A percentile compares a stretch with the other conserved stretches of the same genome.
Evolutionary conservation across 148 eudicot species (phyloP).

Genomic region (Cornus kousa): DNA sequence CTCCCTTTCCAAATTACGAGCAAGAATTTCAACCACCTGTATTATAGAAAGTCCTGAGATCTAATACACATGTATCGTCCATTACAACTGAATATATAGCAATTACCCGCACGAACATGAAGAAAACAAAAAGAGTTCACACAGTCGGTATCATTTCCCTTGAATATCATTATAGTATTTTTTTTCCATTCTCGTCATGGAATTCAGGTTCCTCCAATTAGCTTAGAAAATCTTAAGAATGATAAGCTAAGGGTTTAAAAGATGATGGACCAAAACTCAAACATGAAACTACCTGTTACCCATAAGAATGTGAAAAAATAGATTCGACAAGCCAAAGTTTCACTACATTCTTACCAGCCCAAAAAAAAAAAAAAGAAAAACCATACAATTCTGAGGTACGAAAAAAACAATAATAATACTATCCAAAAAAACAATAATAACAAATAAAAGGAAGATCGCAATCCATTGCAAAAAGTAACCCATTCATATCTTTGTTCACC

Average conservation of each 20-base stretch:
- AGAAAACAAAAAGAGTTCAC: neutral
- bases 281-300: too few species aligned
- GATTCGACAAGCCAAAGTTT: too few species aligned
- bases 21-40: slow-evolving; percentile 86
- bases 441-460: neutral
- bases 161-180: neutral
- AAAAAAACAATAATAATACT: too few species aligned
- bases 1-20: slow-evolving; percentile 71
- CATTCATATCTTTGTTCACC: neutral
- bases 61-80: neutral
- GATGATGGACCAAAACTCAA: too few species aligned
- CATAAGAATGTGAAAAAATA: too few species aligned
- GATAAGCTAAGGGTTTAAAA: neutral
- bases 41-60: slow-evolving; percentile 4
- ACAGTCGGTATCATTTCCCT: neutral
- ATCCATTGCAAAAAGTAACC: neutral
- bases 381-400: too few species aligned
- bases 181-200: too few species aligned
- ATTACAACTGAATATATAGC: neutral
- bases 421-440: too few species aligned
- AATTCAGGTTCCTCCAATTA: too few species aligned
- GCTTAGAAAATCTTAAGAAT: too few species aligned
- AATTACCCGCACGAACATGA: neutral
- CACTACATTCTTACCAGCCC: too few species aligned
- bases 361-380: too few species aligned